These are phyloP conservation scores for Citrus medica DNA, from an alignment of 345 rosid species.

Conservation along the genomic window DNA sequence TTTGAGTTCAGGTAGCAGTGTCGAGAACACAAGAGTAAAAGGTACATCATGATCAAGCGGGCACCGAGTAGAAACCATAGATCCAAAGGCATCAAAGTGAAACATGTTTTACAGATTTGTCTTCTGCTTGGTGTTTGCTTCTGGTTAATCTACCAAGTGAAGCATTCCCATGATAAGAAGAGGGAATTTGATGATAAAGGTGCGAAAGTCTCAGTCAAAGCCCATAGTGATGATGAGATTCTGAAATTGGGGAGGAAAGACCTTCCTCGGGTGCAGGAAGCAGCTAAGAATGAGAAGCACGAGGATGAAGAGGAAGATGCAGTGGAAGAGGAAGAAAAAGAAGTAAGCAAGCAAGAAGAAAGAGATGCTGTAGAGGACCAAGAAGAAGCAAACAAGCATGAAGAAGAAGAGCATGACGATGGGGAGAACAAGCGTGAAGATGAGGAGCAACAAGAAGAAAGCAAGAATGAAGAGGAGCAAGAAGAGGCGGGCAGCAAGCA, in stretches of 20 bases:
- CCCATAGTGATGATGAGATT: constrained; percentile 25
- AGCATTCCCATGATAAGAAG: constrained; percentile 86
- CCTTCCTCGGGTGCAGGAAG: constrained; percentile 44
- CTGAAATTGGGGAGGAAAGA: constrained; percentile 77
- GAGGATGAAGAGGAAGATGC: constrained; percentile 43
- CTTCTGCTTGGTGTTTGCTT: constrained; percentile 76
- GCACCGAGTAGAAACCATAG: constrained; percentile 57
- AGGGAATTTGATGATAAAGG: constrained; percentile 64
- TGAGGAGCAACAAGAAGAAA: constrained; percentile 29
- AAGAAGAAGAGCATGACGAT: constrained; percentile 37
- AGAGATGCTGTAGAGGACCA: neutral
- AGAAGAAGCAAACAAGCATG: constrained; percentile 35
- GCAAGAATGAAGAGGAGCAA: constrained; percentile 18
- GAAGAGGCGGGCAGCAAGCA: constrained; percentile 13
- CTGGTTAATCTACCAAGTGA: constrained; percentile 89
- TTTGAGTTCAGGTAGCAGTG: neutral
- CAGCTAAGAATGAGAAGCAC: constrained; percentile 23
- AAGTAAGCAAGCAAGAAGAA: constrained; percentile 27
- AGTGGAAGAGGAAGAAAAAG: constrained; percentile 41
- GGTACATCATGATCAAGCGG: constrained; percentile 56
- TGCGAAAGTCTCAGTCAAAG: constrained; percentile 23
- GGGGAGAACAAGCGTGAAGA: constrained; percentile 29
- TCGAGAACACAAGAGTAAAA: neutral
- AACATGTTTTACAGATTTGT: constrained; percentile 74
- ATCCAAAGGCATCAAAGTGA: constrained; percentile 61